Evolutionary conservation across 148 eudicot genomes (phyloP).

Genomic region (Gaultheria prostrata): DNA sequence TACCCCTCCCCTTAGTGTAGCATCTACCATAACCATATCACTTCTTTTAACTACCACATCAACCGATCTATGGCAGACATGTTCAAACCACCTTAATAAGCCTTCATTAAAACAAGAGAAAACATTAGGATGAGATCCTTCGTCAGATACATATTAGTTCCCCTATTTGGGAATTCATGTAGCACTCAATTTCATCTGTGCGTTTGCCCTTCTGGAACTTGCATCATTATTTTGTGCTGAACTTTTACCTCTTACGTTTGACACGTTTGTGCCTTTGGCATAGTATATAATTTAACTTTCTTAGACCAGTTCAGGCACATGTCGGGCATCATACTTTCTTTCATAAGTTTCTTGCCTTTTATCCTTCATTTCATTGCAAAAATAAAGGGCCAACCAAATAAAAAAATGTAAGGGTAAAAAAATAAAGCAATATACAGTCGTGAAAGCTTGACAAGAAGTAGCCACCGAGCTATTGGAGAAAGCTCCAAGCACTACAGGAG

Average conservation of each 20-base stretch:
- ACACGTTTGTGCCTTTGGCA: background rate
- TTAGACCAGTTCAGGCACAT: background rate
- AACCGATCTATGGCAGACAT: no score
- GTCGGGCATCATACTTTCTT: background rate
- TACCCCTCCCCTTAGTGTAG: background rate
- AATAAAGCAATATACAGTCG: background rate
- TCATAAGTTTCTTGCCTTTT: background rate
- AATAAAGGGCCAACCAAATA: background rate
- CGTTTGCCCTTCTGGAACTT: background rate
- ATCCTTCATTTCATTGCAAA: background rate
- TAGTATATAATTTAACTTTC: background rate
- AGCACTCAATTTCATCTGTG: background rate
- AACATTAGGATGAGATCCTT: background rate
- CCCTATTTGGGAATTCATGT: background rate
- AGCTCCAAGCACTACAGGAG: background rate
- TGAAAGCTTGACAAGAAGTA: background rate
- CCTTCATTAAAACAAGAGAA: background rate
- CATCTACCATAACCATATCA: no score
- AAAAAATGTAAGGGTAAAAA: no score
- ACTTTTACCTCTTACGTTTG: background rate
- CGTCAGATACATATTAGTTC: background rate
- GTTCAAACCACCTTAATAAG: no score
- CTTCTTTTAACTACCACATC: background rate
- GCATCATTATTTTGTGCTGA: background rate
- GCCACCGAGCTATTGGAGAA: background rate